phyloP scores from a whole-genome alignment of 768 basidiomycete genomes.

The Lactarius deliciosus region DNA sequence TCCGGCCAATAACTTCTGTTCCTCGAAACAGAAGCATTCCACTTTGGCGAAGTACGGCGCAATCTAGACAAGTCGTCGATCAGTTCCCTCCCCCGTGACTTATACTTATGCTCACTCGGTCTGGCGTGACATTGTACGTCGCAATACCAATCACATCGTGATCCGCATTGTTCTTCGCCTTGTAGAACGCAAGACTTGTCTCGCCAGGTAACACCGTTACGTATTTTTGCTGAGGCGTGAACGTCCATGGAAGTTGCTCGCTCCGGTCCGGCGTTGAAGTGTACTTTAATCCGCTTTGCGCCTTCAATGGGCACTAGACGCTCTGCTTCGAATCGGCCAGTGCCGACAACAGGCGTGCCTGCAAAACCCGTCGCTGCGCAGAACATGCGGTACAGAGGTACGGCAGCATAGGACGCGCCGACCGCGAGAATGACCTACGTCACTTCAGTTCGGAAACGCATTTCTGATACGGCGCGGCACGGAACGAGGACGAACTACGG shows the following conservation, averaged over 20 bases:
- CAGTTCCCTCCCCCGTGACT: neutral
- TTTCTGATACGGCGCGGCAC: neutral
- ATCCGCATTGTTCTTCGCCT: conserved; percentile 79
- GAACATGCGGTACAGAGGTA: conserved; percentile 96
- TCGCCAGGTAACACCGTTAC: conserved; percentile 94
- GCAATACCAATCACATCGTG: conserved; percentile 97
- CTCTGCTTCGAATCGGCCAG: conserved; percentile 80
- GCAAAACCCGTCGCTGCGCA: conserved; percentile 97
- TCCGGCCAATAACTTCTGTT: conserved; percentile 89
- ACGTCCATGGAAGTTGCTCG: conserved; percentile 89
- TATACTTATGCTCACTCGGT: conserved; percentile 59
- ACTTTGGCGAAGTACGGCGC: conserved; percentile 99
- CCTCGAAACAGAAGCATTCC: conserved; percentile 99
- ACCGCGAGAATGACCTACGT: conserved; percentile 73
- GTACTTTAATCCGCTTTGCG: conserved; percentile 81
- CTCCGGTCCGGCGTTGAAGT: conserved; percentile 95
- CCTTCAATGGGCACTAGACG: conserved; percentile 74
- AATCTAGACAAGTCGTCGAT: conserved; percentile 50
- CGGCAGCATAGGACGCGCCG: conserved; percentile 94
- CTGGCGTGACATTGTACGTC: conserved; percentile 99
- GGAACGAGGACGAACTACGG: conserved; percentile 56
- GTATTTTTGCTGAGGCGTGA: conserved; percentile 86
- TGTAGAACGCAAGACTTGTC: conserved; percentile 95
- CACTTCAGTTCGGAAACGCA: neutral
- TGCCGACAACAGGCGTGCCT: conserved; percentile 88